Base-by-base conservation (phyloP, 495 filamentous ascomycete genomes). In the Xylaria nigripes region DNA sequence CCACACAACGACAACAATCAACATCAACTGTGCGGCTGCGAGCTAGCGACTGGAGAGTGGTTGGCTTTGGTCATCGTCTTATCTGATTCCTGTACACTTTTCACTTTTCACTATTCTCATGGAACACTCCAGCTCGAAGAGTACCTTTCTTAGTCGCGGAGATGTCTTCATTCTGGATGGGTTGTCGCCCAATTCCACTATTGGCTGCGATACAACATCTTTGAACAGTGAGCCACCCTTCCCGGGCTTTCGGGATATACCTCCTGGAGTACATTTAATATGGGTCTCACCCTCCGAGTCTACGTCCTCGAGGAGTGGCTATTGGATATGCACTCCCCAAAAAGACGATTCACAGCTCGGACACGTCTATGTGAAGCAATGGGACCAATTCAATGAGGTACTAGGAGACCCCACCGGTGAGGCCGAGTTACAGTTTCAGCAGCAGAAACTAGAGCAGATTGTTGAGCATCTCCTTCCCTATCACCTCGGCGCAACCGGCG, bases 191-290 rank as follows among this genome's bases (percentile, higher is more conserved):
- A 54, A 67, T 23, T 72, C 71, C 48, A 63, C 71, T 13, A 54
- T 80, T 9, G 78, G 78, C 19, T 73, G 71, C 55, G 78, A 81
- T 51, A 54, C 62, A 23, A 61, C 69, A 32, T 65, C 66, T 32
- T 66, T 80, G 50, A 70, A 65, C 9, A 67, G 69, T 13, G 58
- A 43, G 41, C 48, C 61, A 8, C 56, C 63, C 27, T 81, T 80
- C 62, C 69, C 65, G 8, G 84, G 84, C n/a, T 73, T 87, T 54
- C 77, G 78, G 27, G 71, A 81, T 41, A 59, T 87, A 12, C 79
- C 84, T 1, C 64, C 76, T 0, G 82, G 83, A 5, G 66, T 71
- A 27, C 84, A 87, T 59, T 74, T 83, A 54, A 62, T 77, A 41
- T 81, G 77, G 69, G 72, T 83, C 6, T 79, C 81, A 54, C 74